Percentiles rank a stretch among this genome's conserved stretches.
phyloP scores from a whole-genome alignment of 257 asterid species.

The Nicotiana undulata region DNA sequence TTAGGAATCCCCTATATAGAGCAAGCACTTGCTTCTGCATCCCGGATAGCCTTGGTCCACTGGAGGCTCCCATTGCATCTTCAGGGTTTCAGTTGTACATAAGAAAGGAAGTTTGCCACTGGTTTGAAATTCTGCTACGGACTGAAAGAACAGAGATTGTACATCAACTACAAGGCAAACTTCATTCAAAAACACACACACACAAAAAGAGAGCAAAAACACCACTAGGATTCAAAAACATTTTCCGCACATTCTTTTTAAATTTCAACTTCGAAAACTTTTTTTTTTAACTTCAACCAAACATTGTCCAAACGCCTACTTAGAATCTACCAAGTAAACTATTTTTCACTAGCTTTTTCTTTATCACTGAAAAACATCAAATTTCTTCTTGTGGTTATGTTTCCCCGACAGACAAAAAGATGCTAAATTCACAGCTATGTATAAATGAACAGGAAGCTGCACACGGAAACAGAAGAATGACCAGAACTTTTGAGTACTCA shows the following conservation, averaged over 20 bases:
- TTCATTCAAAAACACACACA: background rate
- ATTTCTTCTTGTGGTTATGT: background rate
- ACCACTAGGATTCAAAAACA: no score
- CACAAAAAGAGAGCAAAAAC: background rate
- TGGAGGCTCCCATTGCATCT: slow-evolving; percentile 43
- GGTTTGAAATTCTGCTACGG: background rate
- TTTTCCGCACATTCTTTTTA: no score
- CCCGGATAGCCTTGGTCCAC: slow-evolving; percentile 70
- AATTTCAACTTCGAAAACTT: no score
- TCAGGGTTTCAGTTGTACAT: background rate
- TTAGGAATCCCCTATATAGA: slow-evolving; percentile 66
- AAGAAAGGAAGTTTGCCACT: background rate
- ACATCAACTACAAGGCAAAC: background rate
- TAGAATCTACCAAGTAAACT: background rate
- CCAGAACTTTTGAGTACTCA: background rate
- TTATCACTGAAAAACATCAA: background rate
- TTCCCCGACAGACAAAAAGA: background rate
- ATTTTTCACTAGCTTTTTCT: background rate
- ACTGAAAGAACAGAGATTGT: background rate
- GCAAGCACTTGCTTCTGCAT: slow-evolving; percentile 90
- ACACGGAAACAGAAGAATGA: background rate
- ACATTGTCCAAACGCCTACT: no score
- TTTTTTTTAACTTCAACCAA: no score
- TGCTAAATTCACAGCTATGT: background rate
- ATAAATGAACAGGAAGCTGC: background rate